Evolutionary conservation across 2,329 filamentous ascomycete species (phyloP), one percentile per base, ranked within the genome.

Genomic region (Penicillium expansum): DNA sequence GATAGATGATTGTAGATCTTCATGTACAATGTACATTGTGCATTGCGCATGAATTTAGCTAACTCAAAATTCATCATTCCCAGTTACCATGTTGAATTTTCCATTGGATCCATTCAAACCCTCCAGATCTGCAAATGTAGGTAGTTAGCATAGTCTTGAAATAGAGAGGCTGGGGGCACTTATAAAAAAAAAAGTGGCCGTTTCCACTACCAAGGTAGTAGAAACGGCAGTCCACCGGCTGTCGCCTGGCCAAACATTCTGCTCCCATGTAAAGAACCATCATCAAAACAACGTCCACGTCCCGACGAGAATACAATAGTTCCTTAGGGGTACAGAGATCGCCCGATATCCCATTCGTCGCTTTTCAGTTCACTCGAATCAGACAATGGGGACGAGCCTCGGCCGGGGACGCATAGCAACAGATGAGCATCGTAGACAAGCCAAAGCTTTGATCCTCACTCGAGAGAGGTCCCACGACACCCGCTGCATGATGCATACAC

Each of bases 381-480:
- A n/a, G 51, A 59, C 53, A 45, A 39, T 35, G 43, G 33, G n/a
- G 44, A 38, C 27, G 43, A 58, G 50, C 38, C 44, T 43, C 8
- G 16, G 22, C n/a, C 27, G 41, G 48, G 22, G 50, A 63, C 45
- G 59, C 39, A 52, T 42, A 60, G 48, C 62, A 57, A 29, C 52
- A 63, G 43, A 54, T 38, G 51, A 70, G 69, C 65, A 79, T 53
- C 32, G 52, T 83, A 79, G 90, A 93, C 90, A 92, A 93, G 91
- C 83, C 90, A 80, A 91, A 86, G 81, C 91, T 92, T 91, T 95
- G 91, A 95, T 87, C 80, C 89, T 89, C 91, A 92, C 89, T 84
- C 87, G 73, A 85, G 89, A 91, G 91, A 91, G 89, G 90, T 91
- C 90, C 91, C 82, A 77, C 76, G 66, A 68, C 71, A 72, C 42